Conservation (phyloP, 352 stramenopile species). For the Achlya hypogyna region DNA sequence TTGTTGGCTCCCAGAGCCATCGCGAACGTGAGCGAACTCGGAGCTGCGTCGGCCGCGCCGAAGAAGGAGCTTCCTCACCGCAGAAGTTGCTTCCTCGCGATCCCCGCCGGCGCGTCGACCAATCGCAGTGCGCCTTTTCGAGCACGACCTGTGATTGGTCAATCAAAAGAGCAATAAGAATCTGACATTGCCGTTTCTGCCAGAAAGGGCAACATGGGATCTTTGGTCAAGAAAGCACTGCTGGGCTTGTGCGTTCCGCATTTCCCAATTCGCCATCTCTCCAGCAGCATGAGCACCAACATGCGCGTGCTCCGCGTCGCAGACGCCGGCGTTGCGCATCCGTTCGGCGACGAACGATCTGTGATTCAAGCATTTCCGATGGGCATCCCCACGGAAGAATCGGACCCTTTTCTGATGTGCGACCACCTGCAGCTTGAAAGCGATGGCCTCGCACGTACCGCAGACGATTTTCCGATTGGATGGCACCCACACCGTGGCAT, state of each 20-base stretch:
- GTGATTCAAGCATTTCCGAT: constrained; percentile 32
- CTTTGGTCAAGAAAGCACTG: neutral
- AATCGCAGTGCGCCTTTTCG: neutral
- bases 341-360: constrained; percentile 33
- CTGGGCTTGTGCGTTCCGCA: neutral
- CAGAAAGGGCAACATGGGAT: neutral
- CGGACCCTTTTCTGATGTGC: constrained; percentile 39
- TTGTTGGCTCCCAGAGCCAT: no score
- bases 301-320: constrained; percentile 20
- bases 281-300: neutral
- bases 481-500: constrained; percentile 32
- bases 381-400: constrained; percentile 23
- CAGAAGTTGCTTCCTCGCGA: neutral
- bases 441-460: constrained; percentile 8
- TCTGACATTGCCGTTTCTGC: neutral
- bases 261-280: neutral
- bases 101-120: neutral
- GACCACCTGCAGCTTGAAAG: constrained; percentile 30
- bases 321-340: constrained; percentile 26
- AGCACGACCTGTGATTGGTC: no score
- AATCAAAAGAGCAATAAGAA: neutral
- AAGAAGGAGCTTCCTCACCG: neutral
- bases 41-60: no score
- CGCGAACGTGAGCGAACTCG: no score
- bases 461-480: constrained; percentile 31